phyloP scores from a whole-genome alignment of 2,329 filamentous ascomycete genomes.

The Diaporthe citrichinensis region DNA sequence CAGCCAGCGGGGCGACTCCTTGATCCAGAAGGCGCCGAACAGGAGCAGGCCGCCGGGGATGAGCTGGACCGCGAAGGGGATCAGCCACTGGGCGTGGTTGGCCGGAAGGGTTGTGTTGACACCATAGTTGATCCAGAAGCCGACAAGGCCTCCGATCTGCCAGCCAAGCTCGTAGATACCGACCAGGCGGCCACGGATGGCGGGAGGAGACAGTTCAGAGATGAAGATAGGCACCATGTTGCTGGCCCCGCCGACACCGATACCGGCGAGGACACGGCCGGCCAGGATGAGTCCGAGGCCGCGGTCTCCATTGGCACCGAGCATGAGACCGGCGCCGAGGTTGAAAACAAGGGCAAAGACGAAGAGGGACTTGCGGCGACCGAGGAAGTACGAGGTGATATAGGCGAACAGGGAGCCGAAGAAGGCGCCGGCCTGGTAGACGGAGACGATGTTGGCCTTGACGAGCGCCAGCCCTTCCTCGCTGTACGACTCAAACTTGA shows the following conservation, averaged over 20 bases:
- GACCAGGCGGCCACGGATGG: slow-evolving; percentile 74
- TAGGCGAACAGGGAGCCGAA: slow-evolving; percentile 83
- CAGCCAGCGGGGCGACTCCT: slow-evolving; percentile 79
- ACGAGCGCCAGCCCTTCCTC: slow-evolving; percentile 67
- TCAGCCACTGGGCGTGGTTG: slow-evolving; percentile 70
- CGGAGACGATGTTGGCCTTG: slow-evolving; percentile 83
- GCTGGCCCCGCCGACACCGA: slow-evolving; percentile 74
- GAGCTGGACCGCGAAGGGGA: slow-evolving; percentile 77
- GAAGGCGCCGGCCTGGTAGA: slow-evolving; percentile 87
- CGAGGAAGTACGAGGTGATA: slow-evolving; percentile 74
- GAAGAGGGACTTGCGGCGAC: slow-evolving; percentile 75
- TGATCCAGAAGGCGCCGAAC: slow-evolving; percentile 70
- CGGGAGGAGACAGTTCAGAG: slow-evolving; percentile 72
- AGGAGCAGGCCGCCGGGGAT: slow-evolving; percentile 76
- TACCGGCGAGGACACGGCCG: slow-evolving; percentile 73
- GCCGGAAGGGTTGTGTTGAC: slow-evolving; percentile 65
- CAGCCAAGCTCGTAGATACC: slow-evolving; percentile 78
- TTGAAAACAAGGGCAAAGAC: slow-evolving; percentile 75
- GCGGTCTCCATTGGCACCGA: slow-evolving; percentile 72
- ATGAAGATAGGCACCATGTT: slow-evolving; percentile 76
- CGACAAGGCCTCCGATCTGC: slow-evolving; percentile 74
- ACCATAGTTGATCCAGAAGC: slow-evolving; percentile 77
- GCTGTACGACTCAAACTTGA: slow-evolving; percentile 69
- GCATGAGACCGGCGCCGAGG: slow-evolving; percentile 80
- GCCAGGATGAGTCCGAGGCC: slow-evolving; percentile 76